Percentiles rank a stretch among this genome's conserved stretches.
These are phyloP conservation scores for Yamadazyma triangularis DNA, from an alignment of 1,139 yeast genomes.

Conservation along the genomic window DNA sequence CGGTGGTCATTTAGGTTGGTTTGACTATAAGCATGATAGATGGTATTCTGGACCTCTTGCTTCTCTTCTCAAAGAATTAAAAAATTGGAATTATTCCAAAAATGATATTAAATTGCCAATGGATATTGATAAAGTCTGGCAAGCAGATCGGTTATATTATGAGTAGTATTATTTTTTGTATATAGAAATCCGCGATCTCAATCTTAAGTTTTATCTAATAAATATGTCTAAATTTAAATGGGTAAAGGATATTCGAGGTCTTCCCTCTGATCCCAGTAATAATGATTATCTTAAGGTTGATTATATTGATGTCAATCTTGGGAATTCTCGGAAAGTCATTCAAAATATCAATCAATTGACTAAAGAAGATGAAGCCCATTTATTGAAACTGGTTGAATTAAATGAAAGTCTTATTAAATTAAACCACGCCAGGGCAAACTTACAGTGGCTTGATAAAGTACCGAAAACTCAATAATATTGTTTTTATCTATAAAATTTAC, in stretches of 20 bases:
- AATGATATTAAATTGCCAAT: constrained; percentile 21
- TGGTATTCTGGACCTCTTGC: constrained; percentile 49
- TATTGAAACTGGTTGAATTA: constrained; percentile 17
- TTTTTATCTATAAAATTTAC: too few relatives aligned
- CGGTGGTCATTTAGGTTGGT: constrained; percentile 85
- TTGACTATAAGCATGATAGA: constrained; percentile 42
- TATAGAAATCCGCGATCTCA: too few relatives aligned
- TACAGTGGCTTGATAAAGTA: constrained; percentile 31
- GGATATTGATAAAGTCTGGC: constrained; percentile 26
- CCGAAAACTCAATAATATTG: too few relatives aligned
- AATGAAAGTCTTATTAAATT: constrained; percentile 26
- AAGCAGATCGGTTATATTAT: constrained; percentile 22
- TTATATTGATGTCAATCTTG: constrained; percentile 42
- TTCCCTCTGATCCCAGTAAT: constrained; percentile 34
- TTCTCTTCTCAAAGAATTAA: constrained; percentile 29
- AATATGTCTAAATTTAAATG: too few relatives aligned
- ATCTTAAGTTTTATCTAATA: too few relatives aligned
- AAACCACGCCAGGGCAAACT: constrained; percentile 20
- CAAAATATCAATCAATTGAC: constrained; percentile 24
- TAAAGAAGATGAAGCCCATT: constrained; percentile 16
- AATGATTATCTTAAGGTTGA: constrained; percentile 40
- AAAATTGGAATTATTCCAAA: constrained; percentile 16
- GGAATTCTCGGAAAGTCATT: constrained; percentile 40
- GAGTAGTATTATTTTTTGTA: too few relatives aligned
- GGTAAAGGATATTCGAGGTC: constrained; percentile 31